Conservation (phyloP, 1,284 basidiomycete species). For the Prillingera fragicola region DNA sequence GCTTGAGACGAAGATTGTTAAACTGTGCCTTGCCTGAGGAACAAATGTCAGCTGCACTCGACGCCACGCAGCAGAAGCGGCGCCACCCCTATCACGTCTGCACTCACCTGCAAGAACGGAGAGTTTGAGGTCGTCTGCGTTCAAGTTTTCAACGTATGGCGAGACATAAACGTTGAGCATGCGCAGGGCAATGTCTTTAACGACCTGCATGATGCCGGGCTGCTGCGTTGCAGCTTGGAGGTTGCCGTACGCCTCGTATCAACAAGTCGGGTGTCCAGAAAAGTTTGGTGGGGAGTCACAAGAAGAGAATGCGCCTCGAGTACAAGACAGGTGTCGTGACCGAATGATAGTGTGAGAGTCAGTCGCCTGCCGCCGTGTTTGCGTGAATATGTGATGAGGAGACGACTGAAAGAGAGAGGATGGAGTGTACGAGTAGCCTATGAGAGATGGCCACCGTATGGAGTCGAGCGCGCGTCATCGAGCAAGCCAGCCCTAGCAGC, state of each 20-base stretch:
- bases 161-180: conserved; percentile 88
- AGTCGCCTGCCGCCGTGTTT: no score
- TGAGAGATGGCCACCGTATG: no score
- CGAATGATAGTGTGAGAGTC: no score
- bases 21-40: conserved; percentile 72
- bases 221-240: no score
- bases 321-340: no score
- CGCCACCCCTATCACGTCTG: not conserved
- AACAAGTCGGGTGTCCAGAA: not conserved
- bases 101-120: conserved; percentile 80
- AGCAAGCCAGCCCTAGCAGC: no score
- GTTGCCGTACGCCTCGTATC: not conserved
- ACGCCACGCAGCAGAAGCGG: not conserved
- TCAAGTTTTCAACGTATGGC: conserved; percentile 94
- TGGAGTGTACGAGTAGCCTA: no score
- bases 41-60: conserved; percentile 1
- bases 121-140: conserved; percentile 90
- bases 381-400: no score
- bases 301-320: no score
- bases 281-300: no score
- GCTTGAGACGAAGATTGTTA: conserved; percentile 79
- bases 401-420: no score
- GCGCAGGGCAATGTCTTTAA: conserved; percentile 39
- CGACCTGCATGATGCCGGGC: conserved; percentile 37
- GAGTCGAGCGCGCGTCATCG: no score